Evolutionary conservation across 1,284 basidiomycete genomes (phyloP).

Genomic region (Irpex sp.): DNA sequence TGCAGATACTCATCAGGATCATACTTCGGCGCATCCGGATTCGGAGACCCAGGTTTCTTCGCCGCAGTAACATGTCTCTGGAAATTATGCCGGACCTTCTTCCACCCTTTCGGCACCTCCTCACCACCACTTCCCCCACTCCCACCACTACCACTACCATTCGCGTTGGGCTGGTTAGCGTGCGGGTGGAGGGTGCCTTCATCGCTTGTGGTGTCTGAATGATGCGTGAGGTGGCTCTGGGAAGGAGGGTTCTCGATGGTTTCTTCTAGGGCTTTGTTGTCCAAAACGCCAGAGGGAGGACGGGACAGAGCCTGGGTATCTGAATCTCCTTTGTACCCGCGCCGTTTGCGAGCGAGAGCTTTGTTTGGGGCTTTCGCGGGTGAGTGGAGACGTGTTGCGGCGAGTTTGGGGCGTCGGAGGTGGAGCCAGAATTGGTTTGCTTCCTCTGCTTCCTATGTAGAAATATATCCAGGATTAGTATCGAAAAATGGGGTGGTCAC

Average conservation of each 20-base stretch:
- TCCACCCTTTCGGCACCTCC: slow-evolving; percentile 3
- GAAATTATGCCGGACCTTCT: slow-evolving; percentile 6
- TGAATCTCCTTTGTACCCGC: slow-evolving; percentile 7
- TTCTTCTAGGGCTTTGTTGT: slow-evolving; percentile 10
- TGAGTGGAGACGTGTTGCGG: not conserved
- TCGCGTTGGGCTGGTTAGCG: not conserved
- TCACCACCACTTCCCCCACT: slow-evolving; percentile 7
- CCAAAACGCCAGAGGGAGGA: not conserved
- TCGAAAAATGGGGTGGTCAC: not conserved
- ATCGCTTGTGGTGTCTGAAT: not conserved
- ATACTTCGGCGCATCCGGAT: slow-evolving; percentile 10
- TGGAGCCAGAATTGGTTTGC: slow-evolving; percentile 10
- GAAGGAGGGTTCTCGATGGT: slow-evolving; percentile 3
- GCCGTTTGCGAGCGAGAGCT: slow-evolving; percentile 10
- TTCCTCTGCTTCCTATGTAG: slow-evolving; percentile 13
- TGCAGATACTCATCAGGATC: slow-evolving; percentile 80
- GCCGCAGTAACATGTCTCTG: not conserved
- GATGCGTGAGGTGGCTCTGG: not conserved
- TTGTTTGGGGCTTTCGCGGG: not conserved
- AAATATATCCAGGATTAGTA: too few species aligned
- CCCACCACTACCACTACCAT: not conserved
- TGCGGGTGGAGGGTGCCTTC: not conserved
- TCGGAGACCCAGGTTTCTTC: not conserved
- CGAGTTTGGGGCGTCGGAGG: slow-evolving; percentile 7
- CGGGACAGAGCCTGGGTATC: not conserved